A percentile compares a stretch with the other conserved stretches of the same genome.
Evolutionary conservation across 257 asterid species (phyloP).

Genomic region (Nicotiana tabacum): DNA sequence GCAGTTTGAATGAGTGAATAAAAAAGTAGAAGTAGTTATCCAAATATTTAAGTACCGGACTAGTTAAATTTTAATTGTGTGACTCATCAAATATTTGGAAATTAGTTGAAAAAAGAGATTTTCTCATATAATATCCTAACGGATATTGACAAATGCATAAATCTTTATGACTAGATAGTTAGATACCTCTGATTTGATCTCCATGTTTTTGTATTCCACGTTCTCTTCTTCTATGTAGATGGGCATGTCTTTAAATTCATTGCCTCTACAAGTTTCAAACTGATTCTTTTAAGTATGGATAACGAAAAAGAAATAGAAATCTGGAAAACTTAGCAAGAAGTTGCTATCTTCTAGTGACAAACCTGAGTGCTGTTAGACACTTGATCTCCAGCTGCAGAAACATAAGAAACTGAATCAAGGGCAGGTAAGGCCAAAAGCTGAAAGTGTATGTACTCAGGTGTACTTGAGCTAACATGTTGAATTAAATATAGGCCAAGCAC

Average conservation of each 20-base stretch:
- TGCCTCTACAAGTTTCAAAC: constrained; percentile 22
- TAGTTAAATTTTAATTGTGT: not conserved
- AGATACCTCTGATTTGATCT: constrained; percentile 23
- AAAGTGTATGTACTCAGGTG: not conserved
- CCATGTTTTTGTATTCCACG: constrained; percentile 23
- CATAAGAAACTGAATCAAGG: constrained; percentile 2
- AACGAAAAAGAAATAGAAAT: not conserved
- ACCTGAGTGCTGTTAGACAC: constrained; percentile 48
- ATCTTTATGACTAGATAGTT: constrained; percentile 19
- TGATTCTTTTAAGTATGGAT: not conserved
- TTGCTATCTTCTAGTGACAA: not conserved
- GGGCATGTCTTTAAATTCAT: constrained; percentile 25
- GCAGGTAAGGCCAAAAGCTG: not conserved
- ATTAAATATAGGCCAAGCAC: not conserved
- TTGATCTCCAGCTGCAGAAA: constrained; percentile 40
- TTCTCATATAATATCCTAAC: not conserved
- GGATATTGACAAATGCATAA: constrained; percentile 8
- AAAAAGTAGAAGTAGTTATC: not conserved
- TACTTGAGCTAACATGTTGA: not conserved
- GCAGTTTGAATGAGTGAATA: not conserved
- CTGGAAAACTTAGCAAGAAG: not conserved
- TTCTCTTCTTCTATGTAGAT: constrained; percentile 20
- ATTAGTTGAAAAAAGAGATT: not conserved
- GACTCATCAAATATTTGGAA: not conserved
- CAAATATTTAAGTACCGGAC: not conserved